A percentile compares a stretch with the other conserved stretches of the same genome.
Conservation (phyloP, 805 yeast genomes). For the Trichomonascus vanleenenianus region DNA sequence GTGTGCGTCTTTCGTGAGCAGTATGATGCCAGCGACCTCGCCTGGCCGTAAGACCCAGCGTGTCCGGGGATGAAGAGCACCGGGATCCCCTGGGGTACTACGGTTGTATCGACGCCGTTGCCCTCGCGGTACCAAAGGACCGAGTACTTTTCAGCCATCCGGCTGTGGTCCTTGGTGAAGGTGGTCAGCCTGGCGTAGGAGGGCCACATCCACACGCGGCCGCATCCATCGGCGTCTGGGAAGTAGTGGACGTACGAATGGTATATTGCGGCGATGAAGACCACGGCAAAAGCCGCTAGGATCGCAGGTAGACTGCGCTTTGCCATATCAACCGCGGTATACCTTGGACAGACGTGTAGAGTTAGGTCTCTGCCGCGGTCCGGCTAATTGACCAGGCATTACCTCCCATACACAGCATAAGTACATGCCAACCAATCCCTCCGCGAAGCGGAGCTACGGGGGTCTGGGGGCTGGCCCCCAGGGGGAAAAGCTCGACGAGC, state of each 20-base stretch:
- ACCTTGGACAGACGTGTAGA: too few species aligned
- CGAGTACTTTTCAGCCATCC: slow-evolving; percentile 75
- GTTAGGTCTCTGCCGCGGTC: too few species aligned
- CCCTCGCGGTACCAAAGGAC: slow-evolving; percentile 82
- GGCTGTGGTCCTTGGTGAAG: slow-evolving; percentile 39
- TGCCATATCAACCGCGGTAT: background rate
- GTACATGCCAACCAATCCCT: too few species aligned
- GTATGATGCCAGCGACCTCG: slow-evolving; percentile 83
- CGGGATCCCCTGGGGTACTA: slow-evolving; percentile 67
- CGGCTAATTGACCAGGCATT: too few species aligned
- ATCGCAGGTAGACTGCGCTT: background rate
- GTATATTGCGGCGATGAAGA: slow-evolving; percentile 2
- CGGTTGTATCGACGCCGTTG: slow-evolving; percentile 29
- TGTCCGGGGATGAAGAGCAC: slow-evolving; percentile 94
- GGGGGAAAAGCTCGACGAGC: too few species aligned
- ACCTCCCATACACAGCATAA: too few species aligned
- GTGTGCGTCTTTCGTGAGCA: slow-evolving; percentile 50
- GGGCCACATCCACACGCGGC: slow-evolving; percentile 16
- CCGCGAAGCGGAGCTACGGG: too few species aligned
- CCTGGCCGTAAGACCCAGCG: slow-evolving; percentile 91
- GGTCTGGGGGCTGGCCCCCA: too few species aligned
- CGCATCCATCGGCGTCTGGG: slow-evolving; percentile 15
- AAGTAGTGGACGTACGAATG: slow-evolving; percentile 1
- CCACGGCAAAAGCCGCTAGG: slow-evolving; percentile 1
- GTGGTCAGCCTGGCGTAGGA: slow-evolving; percentile 16